Percentiles rank a stretch among this genome's conserved stretches.
phyloP scores from a whole-genome alignment of 2,329 filamentous ascomycete genomes.

The Huntiella savannae region DNA sequence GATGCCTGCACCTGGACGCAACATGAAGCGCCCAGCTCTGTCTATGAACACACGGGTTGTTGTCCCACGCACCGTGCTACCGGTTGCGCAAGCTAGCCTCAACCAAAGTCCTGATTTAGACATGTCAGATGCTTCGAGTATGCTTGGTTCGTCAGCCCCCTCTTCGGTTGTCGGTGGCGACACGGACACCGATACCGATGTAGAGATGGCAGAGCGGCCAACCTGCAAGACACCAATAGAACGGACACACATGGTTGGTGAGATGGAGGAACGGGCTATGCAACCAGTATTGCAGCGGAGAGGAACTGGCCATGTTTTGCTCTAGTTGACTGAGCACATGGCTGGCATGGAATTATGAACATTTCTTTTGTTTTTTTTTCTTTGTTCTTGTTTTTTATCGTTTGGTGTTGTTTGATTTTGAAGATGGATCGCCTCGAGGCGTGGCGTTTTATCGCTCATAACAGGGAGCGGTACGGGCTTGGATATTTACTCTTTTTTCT shows the following conservation, averaged over 20 bases:
- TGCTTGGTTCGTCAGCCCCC: neutral
- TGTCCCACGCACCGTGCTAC: constrained; percentile 1
- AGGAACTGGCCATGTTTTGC: no score
- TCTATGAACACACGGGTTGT: neutral
- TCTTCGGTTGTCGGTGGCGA: constrained; percentile 11
- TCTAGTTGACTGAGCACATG: no score
- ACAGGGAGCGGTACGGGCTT: no score
- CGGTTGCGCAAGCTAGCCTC: neutral
- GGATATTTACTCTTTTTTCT: no score
- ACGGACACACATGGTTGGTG: constrained; percentile 15
- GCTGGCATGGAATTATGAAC: no score
- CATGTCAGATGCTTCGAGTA: constrained; percentile 7
- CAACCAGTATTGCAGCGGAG: no score
- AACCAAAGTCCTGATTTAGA: constrained; percentile 4
- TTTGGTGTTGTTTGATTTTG: no score
- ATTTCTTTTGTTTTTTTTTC: no score
- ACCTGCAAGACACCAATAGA: no score
- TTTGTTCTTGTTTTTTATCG: constrained; percentile 11
- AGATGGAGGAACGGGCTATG: constrained; percentile 14
- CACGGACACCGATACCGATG: constrained; percentile 8
- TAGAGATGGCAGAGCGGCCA: no score
- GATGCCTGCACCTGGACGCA: neutral
- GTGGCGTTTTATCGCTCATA: no score
- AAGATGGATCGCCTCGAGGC: no score
- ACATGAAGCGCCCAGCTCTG: neutral